Evolutionary conservation across 169 alveolate species (phyloP).

Genomic region (Plasmodium vivax): DNA sequence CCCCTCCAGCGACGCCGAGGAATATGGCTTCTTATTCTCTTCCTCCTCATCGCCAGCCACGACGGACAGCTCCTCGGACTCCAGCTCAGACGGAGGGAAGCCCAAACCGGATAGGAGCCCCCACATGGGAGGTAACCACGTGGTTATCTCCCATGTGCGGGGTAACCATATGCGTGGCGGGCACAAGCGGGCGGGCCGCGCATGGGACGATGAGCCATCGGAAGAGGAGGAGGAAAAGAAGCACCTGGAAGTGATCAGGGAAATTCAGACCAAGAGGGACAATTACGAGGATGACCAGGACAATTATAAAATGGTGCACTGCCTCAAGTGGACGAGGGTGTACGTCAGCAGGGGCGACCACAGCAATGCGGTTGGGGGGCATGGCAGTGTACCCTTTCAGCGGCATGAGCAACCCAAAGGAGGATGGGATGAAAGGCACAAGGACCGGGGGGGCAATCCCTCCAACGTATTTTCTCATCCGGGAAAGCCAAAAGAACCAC

Average conservation of each 20-base stretch:
- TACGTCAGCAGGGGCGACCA: conserved; percentile 5
- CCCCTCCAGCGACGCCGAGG: conserved; percentile 12
- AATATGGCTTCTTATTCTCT: neutral
- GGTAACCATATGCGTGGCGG: neutral
- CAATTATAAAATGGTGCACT: conserved; percentile 57
- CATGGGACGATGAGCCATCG: neutral
- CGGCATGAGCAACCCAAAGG: neutral
- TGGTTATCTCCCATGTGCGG: neutral
- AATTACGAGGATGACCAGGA: conserved; percentile 21
- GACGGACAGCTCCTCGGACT: neutral
- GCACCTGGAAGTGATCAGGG: conserved; percentile 57
- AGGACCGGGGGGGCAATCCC: neutral
- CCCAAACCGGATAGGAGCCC: neutral
- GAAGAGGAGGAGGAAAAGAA: conserved; percentile 58
- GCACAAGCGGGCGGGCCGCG: neutral
- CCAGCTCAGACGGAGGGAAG: neutral
- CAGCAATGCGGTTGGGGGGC: neutral
- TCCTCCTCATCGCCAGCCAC: neutral
- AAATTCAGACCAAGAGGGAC: conserved; percentile 41
- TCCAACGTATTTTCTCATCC: neutral
- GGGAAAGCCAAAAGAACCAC: neutral
- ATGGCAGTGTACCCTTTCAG: neutral
- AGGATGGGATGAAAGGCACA: neutral
- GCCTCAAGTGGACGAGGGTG: conserved; percentile 61
- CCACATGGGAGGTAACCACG: neutral